Conservation (phyloP, 257 asterid species). For the Solanum rostratum region DNA sequence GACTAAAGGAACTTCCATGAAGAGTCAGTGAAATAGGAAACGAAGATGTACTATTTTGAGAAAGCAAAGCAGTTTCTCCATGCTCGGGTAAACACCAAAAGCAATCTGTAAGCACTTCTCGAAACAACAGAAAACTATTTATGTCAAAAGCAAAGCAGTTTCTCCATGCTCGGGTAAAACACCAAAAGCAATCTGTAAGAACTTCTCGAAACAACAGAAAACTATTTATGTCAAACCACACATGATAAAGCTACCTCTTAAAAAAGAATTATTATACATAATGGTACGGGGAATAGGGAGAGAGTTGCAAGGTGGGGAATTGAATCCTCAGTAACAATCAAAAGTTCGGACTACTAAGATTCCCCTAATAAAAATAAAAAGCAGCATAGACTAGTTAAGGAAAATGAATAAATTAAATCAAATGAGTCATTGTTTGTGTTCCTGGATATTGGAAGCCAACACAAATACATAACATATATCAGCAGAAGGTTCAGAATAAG, state of each 20-base stretch:
- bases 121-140: neutral
- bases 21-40: neutral
- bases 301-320: neutral
- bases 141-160: neutral
- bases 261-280: neutral
- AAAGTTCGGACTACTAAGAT: neutral
- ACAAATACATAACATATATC: neutral
- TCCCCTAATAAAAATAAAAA: neutral
- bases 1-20: neutral
- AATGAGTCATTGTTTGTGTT: no score
- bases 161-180: neutral
- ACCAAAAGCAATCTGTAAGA: neutral
- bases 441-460: neutral
- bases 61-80: neutral
- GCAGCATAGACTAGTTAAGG: neutral
- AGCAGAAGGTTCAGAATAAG: neutral
- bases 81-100: neutral
- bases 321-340: neutral
- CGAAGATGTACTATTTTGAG: neutral
- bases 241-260: neutral
- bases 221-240: neutral
- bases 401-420: no score
- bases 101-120: neutral
- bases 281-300: neutral
- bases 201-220: neutral